Conservation (phyloP, 345 rosid species). For the Camelina neglecta region DNA sequence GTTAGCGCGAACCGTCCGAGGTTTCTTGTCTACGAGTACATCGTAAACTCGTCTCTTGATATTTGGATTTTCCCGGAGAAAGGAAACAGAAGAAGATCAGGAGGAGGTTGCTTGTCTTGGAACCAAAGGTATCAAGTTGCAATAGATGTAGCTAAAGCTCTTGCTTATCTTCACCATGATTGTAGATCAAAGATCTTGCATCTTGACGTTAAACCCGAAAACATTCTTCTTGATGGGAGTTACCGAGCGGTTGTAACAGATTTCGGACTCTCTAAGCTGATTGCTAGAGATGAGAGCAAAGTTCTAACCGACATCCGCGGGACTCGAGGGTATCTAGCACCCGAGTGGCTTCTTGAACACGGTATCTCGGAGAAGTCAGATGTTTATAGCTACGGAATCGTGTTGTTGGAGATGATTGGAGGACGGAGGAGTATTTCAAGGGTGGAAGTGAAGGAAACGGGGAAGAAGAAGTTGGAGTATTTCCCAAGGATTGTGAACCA, state of each 20-base stretch:
- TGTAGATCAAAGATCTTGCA: slow-evolving; percentile 69
- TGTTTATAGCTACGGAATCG: slow-evolving; percentile 77
- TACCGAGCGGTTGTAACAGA: slow-evolving; percentile 60
- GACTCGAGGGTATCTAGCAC: slow-evolving; percentile 72
- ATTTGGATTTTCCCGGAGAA: slow-evolving; percentile 61
- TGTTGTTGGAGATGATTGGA: slow-evolving; percentile 72
- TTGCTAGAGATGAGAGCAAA: slow-evolving; percentile 64
- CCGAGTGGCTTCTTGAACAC: slow-evolving; percentile 68
- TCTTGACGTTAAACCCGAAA: slow-evolving; percentile 75
- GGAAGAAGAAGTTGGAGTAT: slow-evolving; percentile 55
- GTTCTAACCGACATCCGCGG: slow-evolving; percentile 69
- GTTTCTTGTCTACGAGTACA: slow-evolving; percentile 64
- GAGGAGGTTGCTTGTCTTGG: slow-evolving; percentile 83
- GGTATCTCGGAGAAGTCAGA: slow-evolving; percentile 78
- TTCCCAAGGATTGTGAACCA: slow-evolving; percentile 68
- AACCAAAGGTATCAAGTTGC: slow-evolving; percentile 64
- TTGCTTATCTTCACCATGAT: slow-evolving; percentile 74
- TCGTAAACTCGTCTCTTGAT: slow-evolving; percentile 67
- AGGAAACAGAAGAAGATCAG: slow-evolving; percentile 30
- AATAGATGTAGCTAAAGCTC: slow-evolving; percentile 69
- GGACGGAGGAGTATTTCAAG: slow-evolving; percentile 60
- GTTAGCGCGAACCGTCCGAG: slow-evolving; percentile 45
- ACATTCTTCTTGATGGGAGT: slow-evolving; percentile 64
- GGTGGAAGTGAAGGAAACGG: slow-evolving; percentile 49
- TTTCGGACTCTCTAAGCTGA: slow-evolving; percentile 72